These are phyloP conservation scores for Dissophora ornata DNA, from an alignment of 192 early-diverging fungal species.

Conservation along the genomic window DNA sequence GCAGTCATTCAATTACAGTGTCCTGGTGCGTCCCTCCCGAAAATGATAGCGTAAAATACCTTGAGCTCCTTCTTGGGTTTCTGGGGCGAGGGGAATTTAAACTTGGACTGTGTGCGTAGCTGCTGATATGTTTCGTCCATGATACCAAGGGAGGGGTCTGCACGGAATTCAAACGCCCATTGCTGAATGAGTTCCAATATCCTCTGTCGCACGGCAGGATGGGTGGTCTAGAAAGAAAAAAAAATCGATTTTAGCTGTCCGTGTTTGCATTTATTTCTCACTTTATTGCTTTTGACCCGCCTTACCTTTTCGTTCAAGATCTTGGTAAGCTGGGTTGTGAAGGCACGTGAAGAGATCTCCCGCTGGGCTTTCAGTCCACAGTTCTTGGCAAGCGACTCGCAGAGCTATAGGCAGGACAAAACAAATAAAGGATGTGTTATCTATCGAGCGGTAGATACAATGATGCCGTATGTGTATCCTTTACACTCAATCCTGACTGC, in stretches of 20 bases:
- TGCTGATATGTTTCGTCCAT: conserved; percentile 80
- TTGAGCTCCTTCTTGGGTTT: conserved; percentile 82
- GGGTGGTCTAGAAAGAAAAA: conserved; percentile 62
- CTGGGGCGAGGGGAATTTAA: conserved; percentile 81
- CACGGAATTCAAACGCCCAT: conserved; percentile 89
- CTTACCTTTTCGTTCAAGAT: conserved; percentile 76
- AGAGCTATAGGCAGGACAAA: conserved; percentile 65
- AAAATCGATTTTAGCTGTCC: too few relatives aligned
- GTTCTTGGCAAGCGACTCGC: conserved; percentile 93
- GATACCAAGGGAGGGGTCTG: conserved; percentile 81
- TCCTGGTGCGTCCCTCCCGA: not conserved
- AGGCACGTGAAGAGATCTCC: conserved; percentile 88
- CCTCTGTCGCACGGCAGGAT: conserved; percentile 82
- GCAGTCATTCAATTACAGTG: not conserved
- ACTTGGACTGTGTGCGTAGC: conserved; percentile 65
- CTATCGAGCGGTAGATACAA: not conserved
- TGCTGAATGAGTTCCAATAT: conserved; percentile 90
- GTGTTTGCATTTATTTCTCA: too few relatives aligned
- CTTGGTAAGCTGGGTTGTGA: conserved; percentile 82
- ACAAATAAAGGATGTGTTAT: not conserved
- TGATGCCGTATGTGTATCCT: not conserved
- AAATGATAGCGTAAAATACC: not conserved
- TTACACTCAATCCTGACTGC: too few relatives aligned
- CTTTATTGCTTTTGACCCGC: not conserved
- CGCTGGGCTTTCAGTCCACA: conserved; percentile 81